phyloP scores from a whole-genome alignment of 805 yeast species.

The Wickerhamomyces ciferrii region DNA sequence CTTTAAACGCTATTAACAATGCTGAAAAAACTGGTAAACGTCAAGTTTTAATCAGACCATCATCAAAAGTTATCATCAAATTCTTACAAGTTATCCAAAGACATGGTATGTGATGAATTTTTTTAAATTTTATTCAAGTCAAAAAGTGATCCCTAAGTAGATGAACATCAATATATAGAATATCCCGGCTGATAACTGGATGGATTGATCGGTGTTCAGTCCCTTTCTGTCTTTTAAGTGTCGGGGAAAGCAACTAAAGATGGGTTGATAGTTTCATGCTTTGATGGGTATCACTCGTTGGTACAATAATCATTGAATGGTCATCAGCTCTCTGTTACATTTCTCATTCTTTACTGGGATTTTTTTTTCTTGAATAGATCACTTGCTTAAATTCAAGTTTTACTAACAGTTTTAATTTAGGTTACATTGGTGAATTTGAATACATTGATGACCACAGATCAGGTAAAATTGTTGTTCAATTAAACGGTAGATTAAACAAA shows the following conservation, averaged over 20 bases:
- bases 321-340: neutral
- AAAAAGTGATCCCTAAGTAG: constrained; percentile 73
- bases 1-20: constrained; percentile 91
- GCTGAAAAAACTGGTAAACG: constrained; percentile 98
- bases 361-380: neutral
- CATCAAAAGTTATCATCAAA: constrained; percentile 97
- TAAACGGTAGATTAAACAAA: constrained; percentile 98
- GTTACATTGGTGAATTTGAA: constrained; percentile 98
- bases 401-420: neutral
- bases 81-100: constrained; percentile 95
- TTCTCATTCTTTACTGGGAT: neutral
- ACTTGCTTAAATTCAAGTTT: too few relatives aligned
- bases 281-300: constrained; percentile 1
- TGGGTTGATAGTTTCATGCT: constrained; percentile 3
- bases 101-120: constrained; percentile 61
- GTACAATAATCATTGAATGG: neutral
- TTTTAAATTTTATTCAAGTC: constrained; percentile 14
- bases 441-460: constrained; percentile 99
- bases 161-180: constrained; percentile 59
- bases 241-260: constrained; percentile 65
- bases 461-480: constrained; percentile 93
- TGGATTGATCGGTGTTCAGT: constrained; percentile 81
- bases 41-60: constrained; percentile 97
- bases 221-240: constrained; percentile 97
- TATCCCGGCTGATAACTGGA: constrained; percentile 97